Evolutionary conservation across 2,329 filamentous ascomycete genomes (phyloP).

Genomic region (Talaromyces sp.): DNA sequence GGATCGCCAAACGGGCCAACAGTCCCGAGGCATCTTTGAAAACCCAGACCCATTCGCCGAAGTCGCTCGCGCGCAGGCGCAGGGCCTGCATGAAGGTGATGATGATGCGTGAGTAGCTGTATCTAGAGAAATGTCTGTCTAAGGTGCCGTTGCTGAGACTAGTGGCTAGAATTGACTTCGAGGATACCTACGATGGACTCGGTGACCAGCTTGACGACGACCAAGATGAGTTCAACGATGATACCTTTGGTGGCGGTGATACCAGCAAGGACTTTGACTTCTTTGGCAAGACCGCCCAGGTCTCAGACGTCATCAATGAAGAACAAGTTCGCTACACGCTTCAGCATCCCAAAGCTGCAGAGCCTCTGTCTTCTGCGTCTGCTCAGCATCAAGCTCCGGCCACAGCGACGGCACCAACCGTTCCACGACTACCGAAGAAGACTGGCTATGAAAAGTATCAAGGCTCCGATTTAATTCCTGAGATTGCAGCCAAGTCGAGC

Average conservation of each 20-base stretch:
- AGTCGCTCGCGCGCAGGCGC: conserved; percentile 57
- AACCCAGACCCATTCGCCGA: conserved; percentile 86
- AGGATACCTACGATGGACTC: conserved; percentile 94
- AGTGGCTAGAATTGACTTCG: conserved; percentile 68
- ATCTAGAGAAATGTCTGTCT: not conserved
- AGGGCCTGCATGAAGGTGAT: conserved; percentile 46
- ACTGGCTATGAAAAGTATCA: conserved; percentile 91
- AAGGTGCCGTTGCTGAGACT: not conserved
- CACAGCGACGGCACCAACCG: conserved; percentile 29
- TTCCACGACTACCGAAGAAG: conserved; percentile 56
- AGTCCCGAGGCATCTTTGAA: conserved; percentile 70
- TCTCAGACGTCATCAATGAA: conserved; percentile 80
- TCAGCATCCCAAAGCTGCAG: conserved; percentile 58
- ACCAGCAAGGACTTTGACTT: conserved; percentile 92
- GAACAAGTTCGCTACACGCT: conserved; percentile 82
- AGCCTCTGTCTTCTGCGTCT: conserved; percentile 32
- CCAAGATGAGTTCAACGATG: conserved; percentile 92
- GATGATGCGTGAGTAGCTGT: conserved; percentile 47
- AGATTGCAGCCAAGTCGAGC: conserved; percentile 86
- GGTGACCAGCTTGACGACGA: conserved; percentile 87
- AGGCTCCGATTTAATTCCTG: conserved; percentile 76
- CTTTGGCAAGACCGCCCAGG: conserved; percentile 85
- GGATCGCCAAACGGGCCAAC: conserved; percentile 63
- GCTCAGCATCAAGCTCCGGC: conserved; percentile 31
- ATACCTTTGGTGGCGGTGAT: conserved; percentile 69